Base-by-base conservation (phyloP, 140 eudicot genomes). In the Senecio squalidus region DNA sequence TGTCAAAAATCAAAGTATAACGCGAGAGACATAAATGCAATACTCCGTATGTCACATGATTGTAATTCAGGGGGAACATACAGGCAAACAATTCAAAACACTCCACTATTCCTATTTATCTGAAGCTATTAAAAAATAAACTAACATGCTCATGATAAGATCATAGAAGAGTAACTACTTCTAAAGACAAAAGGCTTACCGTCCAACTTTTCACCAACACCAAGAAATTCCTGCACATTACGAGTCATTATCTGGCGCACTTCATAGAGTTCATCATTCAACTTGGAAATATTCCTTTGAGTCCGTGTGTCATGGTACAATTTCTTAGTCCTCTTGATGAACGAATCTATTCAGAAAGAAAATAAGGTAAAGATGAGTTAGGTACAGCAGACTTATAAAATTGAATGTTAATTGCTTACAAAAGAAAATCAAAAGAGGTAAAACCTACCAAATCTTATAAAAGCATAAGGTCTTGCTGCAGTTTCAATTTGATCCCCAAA, bases 171-270 rank as follows among this genome's bases (percentile, higher is more conserved):
- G 22, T 26, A 48, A n/a, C n/a, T n/a, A 50, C 16, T 69, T 1
- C 36, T 53, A 2, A 34, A 34, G 55, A 71, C 48, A 33, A 50
- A 51, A 5, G 16, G 82, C 96, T 92, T 79, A 92, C 95, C 93
- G 69, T 92, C 98, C 82, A 92, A 74, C 80, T 92, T 84, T 84
- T 92, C 98, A 75, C 96, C 98, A 64, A 92, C 96, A 66, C 98
- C 98, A 66, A 92, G 96, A 74, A 92, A 96, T 74, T 92, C 98
- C 69, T 87, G 98, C 58, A 92, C 98, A 73, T 92, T 92, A 72
- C 96, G 95, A 49, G 98, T 92, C 98, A 86, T 92, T 53, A 92
- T 75, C 69, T 92, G 98, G 83, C 87, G 98, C 31, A 92, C 96
- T 92, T 92, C 96, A 69, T 87, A 83, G 13, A 86, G 96, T 72